Evolutionary conservation across 352 stramenopile species (phyloP), one percentile per base, ranked within the genome.

Genomic region (Globisporangium heterothallicum): DNA sequence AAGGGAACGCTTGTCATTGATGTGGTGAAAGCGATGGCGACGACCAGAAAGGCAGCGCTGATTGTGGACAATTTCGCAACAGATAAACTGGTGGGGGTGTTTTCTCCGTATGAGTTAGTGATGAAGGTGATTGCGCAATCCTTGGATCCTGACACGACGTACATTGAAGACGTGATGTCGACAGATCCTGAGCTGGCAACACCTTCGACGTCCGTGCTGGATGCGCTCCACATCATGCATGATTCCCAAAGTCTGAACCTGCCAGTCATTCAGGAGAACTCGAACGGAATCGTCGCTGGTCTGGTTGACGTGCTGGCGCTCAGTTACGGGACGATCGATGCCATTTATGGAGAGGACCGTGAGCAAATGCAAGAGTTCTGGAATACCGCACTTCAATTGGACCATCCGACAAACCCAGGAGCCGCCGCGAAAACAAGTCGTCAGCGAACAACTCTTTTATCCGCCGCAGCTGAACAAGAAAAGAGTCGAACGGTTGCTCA

Each of bases 91-190:
- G 78, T 98, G 22, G 96, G 96, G 34, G 85, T 98, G 30, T 98
- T 99, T 58, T 97, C 95, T 13, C 96, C 97, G 25, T 98, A 98
- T 58, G 96, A 99, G 64, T 78, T 99, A 61, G 94, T 98, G 63
- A 90, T 92, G 42, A 87, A 97, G 45, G 96, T 98, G 32, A 88
- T 99, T 58, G 90, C 94, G 0, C 97, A 92, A 63, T 82, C 82
- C n/a, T 61, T 97, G 14, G 80, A 96, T 43, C 75, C 95, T 14
- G 70, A 92, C 32, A 77, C 70, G 4, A 98, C 94, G 30, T 72
- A 74, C 38, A 78, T 99, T 9, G 84, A 86, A 46, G 76, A 90
- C 50, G 94, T 99, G 2, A 95, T 95, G 85, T 63, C 87, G 26
- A 84, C 66, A n/a, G 85, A 95, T 57, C 85, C 85, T 3, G 85